A percentile compares a stretch with the other conserved stretches of the same genome.
Conservation (phyloP, 352 stramenopile species). For the Thalassiosira hispida region DNA sequence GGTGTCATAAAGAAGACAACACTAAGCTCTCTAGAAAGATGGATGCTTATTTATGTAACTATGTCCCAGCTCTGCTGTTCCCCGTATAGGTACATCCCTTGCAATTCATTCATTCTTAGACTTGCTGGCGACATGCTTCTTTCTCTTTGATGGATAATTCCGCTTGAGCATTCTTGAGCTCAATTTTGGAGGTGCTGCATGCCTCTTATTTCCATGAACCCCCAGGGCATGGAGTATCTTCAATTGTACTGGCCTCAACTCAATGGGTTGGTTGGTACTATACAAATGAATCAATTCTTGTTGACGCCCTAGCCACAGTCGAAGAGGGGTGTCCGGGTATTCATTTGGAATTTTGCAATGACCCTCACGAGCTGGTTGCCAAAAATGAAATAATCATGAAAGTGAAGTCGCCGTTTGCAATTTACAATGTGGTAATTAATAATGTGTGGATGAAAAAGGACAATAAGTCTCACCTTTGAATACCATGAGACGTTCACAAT, state of each 20-base stretch:
- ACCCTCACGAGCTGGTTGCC: conserved; percentile 34
- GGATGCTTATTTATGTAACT: too few relatives aligned
- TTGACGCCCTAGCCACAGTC: conserved; percentile 42
- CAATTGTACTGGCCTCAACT: conserved; percentile 31
- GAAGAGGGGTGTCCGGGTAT: conserved; percentile 46
- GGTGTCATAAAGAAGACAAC: too few relatives aligned
- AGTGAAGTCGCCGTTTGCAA: background rate
- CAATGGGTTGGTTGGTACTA: conserved; percentile 27
- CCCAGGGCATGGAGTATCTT: conserved; percentile 49
- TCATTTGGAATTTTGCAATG: conserved; percentile 46
- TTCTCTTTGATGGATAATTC: conserved; percentile 35
- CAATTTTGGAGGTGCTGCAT: conserved; percentile 11
- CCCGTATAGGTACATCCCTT: too few relatives aligned
- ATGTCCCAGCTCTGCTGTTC: too few relatives aligned
- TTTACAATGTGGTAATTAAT: conserved; percentile 3
- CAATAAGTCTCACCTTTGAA: conserved; percentile 46
- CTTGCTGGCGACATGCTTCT: too few relatives aligned
- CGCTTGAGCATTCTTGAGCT: conserved; percentile 41
- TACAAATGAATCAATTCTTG: conserved; percentile 52
- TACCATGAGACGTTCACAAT: conserved; percentile 52
- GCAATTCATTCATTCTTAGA: too few relatives aligned
- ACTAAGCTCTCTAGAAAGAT: too few relatives aligned
- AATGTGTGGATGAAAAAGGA: background rate
- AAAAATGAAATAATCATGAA: conserved; percentile 17
- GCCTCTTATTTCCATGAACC: conserved; percentile 30